These are phyloP conservation scores for Nakaseomyces delphensis DNA, from an alignment of 1,139 yeast species.

Conservation along the genomic window DNA sequence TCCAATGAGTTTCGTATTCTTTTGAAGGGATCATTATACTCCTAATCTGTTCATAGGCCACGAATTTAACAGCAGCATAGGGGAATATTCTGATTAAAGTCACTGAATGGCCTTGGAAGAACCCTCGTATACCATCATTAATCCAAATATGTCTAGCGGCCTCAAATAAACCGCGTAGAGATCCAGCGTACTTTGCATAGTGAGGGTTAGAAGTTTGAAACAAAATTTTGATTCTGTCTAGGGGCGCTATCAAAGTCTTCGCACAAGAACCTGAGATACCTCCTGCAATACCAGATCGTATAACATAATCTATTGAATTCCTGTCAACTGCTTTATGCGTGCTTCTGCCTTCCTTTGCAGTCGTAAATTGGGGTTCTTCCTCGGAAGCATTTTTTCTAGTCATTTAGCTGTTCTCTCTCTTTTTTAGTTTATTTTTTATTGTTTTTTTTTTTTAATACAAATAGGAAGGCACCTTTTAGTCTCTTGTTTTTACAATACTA, in stretches of 20 bases:
- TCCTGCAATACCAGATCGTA: constrained; percentile 85
- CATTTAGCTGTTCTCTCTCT: background rate
- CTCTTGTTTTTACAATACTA: no score
- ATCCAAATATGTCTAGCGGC: constrained; percentile 63
- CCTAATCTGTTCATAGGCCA: constrained; percentile 92
- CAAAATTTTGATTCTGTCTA: constrained; percentile 86
- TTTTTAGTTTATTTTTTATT: background rate
- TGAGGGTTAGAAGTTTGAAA: constrained; percentile 95
- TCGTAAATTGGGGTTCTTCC: background rate
- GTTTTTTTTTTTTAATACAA: no score
- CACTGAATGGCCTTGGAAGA: constrained; percentile 93
- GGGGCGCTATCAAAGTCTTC: constrained; percentile 88
- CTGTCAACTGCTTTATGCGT: constrained; percentile 39
- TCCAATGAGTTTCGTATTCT: constrained; percentile 63
- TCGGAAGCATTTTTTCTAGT: background rate
- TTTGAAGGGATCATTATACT: constrained; percentile 67
- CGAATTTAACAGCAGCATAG: constrained; percentile 93
- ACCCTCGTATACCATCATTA: constrained; percentile 70
- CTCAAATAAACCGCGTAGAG: constrained; percentile 60
- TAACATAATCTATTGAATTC: constrained; percentile 66
- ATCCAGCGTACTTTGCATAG: constrained; percentile 70
- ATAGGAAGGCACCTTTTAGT: no score
- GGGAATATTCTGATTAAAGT: constrained; percentile 88
- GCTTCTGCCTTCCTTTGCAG: background rate
- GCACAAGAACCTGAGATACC: constrained; percentile 96